Evolutionary conservation across 2,329 filamentous ascomycete species (phyloP), one percentile per base, ranked within the genome.

Genomic region (Phyllosticta ampelicida): DNA sequence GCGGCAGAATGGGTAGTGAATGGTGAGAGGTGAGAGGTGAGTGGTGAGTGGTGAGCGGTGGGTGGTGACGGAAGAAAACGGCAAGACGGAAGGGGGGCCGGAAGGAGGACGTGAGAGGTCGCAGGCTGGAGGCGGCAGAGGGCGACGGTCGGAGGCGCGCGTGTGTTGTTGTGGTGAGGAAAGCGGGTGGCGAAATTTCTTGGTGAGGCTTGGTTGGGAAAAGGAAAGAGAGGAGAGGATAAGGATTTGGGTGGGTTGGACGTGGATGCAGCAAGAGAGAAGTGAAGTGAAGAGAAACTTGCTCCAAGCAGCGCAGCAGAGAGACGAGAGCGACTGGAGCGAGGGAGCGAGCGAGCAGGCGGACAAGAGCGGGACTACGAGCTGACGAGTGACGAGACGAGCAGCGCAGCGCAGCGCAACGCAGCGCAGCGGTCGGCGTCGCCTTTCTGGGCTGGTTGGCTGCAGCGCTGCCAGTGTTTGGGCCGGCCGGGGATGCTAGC

Each of bases 51-150:
- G n/a, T n/a, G n/a, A n/a, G n/a, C n/a, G n/a, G n/a, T n/a, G n/a
- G n/a, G 23, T 26, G 23, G 23, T 26, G 23, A 26, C 23, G 55
- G 55, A 36, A 58, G 51, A 53, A 58, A 50, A 58, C 55, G 55
- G 55, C 29, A 53, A 53, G 9, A 51, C 49, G 10, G 30, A 51
- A 11, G 51, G n/a, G 23, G 23, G 54, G 48, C 49, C 49, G 48
- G 30, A 51, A 48, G n/a, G n/a, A 28, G 51, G 48, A 48, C 48
- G n/a, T n/a, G 48, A 23, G 49, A 51, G 55, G 28, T 28, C 48
- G 28, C 18, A 26, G 23, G 23, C 23, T 26, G 23, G 3, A 3
- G 23, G 23, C 23, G 23, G 44, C 44, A 11, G 44, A 23, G 23
- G 48, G 48, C 49, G 49, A 48, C 30, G 29, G 18, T 13, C 28